These are phyloP conservation scores for Xylaria multiplex DNA, from an alignment of 2,329 filamentous ascomycete genomes.

Conservation along the genomic window DNA sequence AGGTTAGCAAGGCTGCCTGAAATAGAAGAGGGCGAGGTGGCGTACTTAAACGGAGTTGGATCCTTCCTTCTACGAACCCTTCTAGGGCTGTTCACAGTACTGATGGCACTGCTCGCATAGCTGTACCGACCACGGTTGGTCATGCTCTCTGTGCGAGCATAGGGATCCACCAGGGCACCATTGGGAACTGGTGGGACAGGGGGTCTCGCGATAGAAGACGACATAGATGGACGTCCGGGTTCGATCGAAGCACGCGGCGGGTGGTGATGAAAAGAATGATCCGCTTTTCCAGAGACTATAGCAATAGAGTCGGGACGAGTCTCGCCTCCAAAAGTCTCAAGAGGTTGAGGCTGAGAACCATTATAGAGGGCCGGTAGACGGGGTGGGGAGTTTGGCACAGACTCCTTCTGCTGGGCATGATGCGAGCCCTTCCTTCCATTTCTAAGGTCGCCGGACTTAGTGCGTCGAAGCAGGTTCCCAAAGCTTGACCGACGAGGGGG, in stretches of 20 bases:
- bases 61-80: conserved; percentile 94
- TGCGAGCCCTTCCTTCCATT: conserved; percentile 62
- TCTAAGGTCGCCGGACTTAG: conserved; percentile 64
- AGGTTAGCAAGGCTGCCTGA: conserved; percentile 35
- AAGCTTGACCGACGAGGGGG: conserved; percentile 59
- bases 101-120: conserved; percentile 91
- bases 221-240: conserved; percentile 55
- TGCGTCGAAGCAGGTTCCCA: conserved; percentile 63
- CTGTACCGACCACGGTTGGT: conserved; percentile 95
- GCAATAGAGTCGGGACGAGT: conserved; percentile 49
- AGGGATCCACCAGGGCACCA: conserved; percentile 75
- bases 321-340: conserved; percentile 51
- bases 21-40: conserved; percentile 40
- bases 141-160: conserved; percentile 91
- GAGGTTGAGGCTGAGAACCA: conserved; percentile 48
- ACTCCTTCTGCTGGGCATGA: conserved; percentile 63
- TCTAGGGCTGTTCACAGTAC: conserved; percentile 91
- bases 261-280: conserved; percentile 49
- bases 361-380: conserved; percentile 62
- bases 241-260: conserved; percentile 65
- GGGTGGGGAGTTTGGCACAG: conserved; percentile 68
- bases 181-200: conserved; percentile 71
- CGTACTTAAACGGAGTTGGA: conserved; percentile 98
- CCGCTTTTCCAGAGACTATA: conserved; percentile 48
- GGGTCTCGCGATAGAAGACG: conserved; percentile 61